phyloP scores from a whole-genome alignment of 106 monocot genomes.

The Platanthera guangdongensis region DNA sequence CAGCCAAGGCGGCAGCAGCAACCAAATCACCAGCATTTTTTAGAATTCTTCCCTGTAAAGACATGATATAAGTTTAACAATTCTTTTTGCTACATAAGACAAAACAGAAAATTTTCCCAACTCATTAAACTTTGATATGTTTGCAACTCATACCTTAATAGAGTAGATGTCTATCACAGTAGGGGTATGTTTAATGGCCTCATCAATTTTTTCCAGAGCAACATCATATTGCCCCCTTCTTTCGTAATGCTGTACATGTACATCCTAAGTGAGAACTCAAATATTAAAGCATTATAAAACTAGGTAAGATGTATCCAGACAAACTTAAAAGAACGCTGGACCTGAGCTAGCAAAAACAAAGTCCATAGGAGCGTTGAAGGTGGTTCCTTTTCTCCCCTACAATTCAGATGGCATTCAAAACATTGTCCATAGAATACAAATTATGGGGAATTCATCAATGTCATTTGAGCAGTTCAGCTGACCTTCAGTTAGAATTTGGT shows the following conservation, averaged over 20 bases:
- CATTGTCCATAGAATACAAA: conserved; percentile 1
- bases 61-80: not conserved
- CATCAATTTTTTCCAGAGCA: conserved; percentile 85
- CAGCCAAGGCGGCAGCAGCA: conserved; percentile 73
- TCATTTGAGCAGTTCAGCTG: too few relatives aligned
- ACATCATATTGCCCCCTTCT: conserved; percentile 65
- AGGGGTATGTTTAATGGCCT: conserved; percentile 92
- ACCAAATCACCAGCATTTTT: conserved; percentile 71
- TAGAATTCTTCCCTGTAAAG: conserved; percentile 67
- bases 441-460: not conserved
- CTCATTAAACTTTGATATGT: not conserved
- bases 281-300: not conserved
- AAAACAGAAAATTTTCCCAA: not conserved
- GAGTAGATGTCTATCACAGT: conserved; percentile 95
- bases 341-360: conserved; percentile 88
- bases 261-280: not conserved
- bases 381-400: conserved; percentile 67
- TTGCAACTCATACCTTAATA: conserved; percentile 44
- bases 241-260: conserved; percentile 75
- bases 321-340: conserved; percentile 16
- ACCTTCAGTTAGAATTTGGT: too few relatives aligned
- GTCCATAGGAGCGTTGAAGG: conserved; percentile 96
- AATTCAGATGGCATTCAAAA: conserved; percentile 13
- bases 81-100: not conserved
- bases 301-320: not conserved